A percentile compares a stretch with the other conserved stretches of the same genome.
Conservation (phyloP, 1,139 yeast genomes). For the Saccharomyces uvarum region DNA sequence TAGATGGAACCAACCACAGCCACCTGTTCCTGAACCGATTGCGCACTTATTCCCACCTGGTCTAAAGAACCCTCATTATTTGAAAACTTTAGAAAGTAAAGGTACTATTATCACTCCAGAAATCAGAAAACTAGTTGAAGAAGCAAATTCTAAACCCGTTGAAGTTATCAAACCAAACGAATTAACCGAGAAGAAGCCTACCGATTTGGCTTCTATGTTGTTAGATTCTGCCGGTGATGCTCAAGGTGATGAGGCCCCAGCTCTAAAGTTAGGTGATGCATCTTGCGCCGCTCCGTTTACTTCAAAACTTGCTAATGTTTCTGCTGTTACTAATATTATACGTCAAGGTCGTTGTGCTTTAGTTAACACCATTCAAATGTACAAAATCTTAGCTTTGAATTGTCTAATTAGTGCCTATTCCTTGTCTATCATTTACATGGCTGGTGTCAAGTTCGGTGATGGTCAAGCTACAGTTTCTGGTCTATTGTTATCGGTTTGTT, state of each 20-base stretch:
- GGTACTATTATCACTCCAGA: constrained; percentile 70
- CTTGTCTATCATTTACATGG: constrained; percentile 83
- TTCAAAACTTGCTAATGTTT: constrained; percentile 83
- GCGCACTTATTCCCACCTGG: constrained; percentile 98
- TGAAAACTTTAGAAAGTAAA: constrained; percentile 74
- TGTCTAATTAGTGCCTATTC: constrained; percentile 97
- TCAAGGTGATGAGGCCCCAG: constrained; percentile 81
- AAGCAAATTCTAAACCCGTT: constrained; percentile 28
- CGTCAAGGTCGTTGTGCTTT: constrained; percentile 99
- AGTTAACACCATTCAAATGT: constrained; percentile 97
- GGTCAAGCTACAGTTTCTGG: constrained; percentile 95
- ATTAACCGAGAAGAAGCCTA: constrained; percentile 29
- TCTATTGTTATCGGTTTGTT: constrained; percentile 82
- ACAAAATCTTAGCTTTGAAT: constrained; percentile 91
- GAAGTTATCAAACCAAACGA: constrained; percentile 28
- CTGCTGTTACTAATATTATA: constrained; percentile 85
- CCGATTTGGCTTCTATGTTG: constrained; percentile 64
- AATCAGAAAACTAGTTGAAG: constrained; percentile 51
- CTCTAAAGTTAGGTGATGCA: constrained; percentile 93
- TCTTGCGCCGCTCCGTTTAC: constrained; percentile 99
- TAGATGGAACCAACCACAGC: constrained; percentile 74
- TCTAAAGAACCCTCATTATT: constrained; percentile 78
- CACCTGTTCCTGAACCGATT: constrained; percentile 78
- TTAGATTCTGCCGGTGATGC: constrained; percentile 65
- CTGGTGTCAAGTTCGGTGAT: constrained; percentile 98